Percentiles rank a stretch among this genome's conserved stretches.
These are phyloP conservation scores for Tillandsia fasciculata DNA, from an alignment of 176 grass and related monocot genomes.

Conservation along the genomic window DNA sequence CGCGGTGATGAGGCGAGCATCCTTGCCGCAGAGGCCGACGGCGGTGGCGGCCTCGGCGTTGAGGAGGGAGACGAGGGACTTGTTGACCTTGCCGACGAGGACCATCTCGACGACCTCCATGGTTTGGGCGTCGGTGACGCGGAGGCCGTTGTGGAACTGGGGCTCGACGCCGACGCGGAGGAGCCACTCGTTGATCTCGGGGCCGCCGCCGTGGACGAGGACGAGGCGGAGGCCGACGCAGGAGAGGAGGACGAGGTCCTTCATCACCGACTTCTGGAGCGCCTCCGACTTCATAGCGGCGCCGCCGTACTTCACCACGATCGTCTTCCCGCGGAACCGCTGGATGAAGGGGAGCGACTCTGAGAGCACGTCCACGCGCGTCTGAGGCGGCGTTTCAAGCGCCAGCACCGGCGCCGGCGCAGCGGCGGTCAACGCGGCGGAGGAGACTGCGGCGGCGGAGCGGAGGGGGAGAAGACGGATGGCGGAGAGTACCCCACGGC, in stretches of 20 bases:
- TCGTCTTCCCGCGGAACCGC: slow-evolving; percentile 71
- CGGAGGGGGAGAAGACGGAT: background rate
- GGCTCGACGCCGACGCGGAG: slow-evolving; percentile 35
- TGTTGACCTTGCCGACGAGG: slow-evolving; percentile 84
- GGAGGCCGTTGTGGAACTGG: slow-evolving; percentile 66
- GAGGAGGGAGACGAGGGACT: slow-evolving; percentile 76
- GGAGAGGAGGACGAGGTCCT: slow-evolving; percentile 71
- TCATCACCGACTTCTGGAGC: slow-evolving; percentile 55
- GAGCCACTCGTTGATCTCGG: slow-evolving; percentile 76
- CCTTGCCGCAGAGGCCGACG: slow-evolving; percentile 73
- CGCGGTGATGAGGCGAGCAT: slow-evolving; percentile 57
- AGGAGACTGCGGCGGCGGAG: background rate
- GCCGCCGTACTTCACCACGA: slow-evolving; percentile 83
- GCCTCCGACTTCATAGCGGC: slow-evolving; percentile 65
- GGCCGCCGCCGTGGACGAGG: slow-evolving; percentile 69
- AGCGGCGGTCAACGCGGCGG: background rate
- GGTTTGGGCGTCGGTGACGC: slow-evolving; percentile 55
- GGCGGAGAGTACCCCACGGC: background rate
- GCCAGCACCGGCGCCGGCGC: background rate
- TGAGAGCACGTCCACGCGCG: slow-evolving; percentile 59
- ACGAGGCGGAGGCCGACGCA: slow-evolving; percentile 68
- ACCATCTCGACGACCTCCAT: slow-evolving; percentile 88
- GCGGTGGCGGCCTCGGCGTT: slow-evolving; percentile 51
- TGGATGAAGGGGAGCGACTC: slow-evolving; percentile 91
- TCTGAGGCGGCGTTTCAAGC: slow-evolving; percentile 6